Conservation (phyloP, 768 basidiomycete genomes). For the Pleurotus eryngii region DNA sequence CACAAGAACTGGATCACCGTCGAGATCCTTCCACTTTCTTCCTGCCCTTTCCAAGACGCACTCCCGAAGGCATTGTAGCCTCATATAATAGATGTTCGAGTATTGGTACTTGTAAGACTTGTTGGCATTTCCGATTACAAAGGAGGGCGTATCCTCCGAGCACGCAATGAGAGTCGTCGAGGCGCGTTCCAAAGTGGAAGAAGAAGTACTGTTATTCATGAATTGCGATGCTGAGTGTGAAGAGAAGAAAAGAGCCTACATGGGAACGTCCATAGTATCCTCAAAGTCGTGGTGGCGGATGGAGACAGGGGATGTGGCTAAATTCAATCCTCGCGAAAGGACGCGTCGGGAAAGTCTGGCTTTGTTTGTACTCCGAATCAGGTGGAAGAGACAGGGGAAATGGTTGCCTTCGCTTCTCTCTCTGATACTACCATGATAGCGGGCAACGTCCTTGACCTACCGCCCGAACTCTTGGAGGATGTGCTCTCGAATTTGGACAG, state of each 20-base stretch:
- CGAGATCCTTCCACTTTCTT: conserved; percentile 36
- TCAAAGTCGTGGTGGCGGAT: background rate
- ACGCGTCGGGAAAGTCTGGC: conserved; percentile 8
- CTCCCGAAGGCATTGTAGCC: conserved; percentile 39
- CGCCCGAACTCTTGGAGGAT: background rate
- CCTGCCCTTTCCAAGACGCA: conserved; percentile 38
- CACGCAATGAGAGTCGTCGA: conserved; percentile 37
- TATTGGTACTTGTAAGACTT: conserved; percentile 56
- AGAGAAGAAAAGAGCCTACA: background rate
- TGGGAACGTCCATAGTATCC: background rate
- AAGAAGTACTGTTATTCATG: conserved; percentile 17
- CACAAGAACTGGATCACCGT: conserved; percentile 63
- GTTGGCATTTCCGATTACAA: conserved; percentile 36
- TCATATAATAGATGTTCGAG: conserved; percentile 53
- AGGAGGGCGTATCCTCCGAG: conserved; percentile 37
- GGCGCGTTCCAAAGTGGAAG: conserved; percentile 26
- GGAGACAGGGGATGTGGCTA: background rate
- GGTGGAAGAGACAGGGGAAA: too few relatives aligned
- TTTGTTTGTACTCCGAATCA: background rate
- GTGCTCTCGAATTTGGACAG: background rate
- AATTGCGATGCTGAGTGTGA: background rate
- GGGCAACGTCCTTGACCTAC: background rate
- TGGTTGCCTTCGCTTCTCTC: too few relatives aligned
- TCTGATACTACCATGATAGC: too few relatives aligned
- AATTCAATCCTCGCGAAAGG: background rate